Conservation (phyloP, 1,139 yeast species). For the Blastobotrys aristatus region DNA sequence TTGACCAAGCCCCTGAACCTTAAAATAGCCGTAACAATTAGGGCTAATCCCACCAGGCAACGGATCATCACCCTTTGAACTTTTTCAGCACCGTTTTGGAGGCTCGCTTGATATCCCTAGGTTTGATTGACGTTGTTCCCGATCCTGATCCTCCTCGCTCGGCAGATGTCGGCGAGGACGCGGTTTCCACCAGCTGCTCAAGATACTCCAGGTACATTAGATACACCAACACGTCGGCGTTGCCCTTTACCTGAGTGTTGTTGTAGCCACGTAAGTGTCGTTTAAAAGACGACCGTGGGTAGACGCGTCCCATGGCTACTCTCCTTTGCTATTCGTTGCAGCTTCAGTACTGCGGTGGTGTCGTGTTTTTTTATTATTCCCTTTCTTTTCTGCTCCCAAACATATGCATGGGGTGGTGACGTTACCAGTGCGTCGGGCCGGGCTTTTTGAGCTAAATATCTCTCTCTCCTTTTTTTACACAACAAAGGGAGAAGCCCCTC, state of each 20-base stretch:
- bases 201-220: slow-evolving; percentile 26
- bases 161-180: not conserved
- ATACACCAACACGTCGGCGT: slow-evolving; percentile 22
- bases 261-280: slow-evolving; percentile 13
- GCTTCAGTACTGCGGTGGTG: no score
- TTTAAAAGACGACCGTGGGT: slow-evolving; percentile 19
- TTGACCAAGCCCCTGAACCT: no score
- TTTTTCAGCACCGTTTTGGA: slow-evolving; percentile 17
- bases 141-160: slow-evolving; percentile 9
- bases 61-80: slow-evolving; percentile 19
- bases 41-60: no score
- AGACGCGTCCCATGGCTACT: slow-evolving; percentile 19
- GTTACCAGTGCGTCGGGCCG: no score
- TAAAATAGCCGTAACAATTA: no score
- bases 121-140: slow-evolving; percentile 12
- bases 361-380: no score
- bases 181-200: slow-evolving; percentile 15
- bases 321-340: not conserved
- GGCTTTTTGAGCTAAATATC: no score
- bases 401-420: no score
- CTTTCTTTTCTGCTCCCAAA: no score
- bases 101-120: slow-evolving; percentile 15
- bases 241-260: slow-evolving; percentile 13
- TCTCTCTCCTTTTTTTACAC: no score
- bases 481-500: no score